Percentiles rank a stretch among this genome's conserved stretches.
Conservation (phyloP, 306 rosid genomes). For the Glycine tomentella region DNA sequence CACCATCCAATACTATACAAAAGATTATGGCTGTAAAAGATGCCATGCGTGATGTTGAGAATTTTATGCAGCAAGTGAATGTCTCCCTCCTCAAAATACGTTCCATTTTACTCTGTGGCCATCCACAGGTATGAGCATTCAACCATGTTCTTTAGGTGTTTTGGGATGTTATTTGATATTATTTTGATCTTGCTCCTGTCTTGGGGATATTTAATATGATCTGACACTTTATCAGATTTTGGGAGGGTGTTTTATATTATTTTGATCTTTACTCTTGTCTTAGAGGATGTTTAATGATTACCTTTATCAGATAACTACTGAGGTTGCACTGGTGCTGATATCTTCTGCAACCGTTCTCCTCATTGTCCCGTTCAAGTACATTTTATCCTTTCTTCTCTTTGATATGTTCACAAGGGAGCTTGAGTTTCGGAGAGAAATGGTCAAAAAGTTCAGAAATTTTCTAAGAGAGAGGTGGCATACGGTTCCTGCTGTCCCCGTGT, state of each 20-base stretch:
- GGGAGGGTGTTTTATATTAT: neutral
- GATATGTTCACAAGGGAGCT: constrained; percentile 94
- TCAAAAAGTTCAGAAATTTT: constrained; percentile 61
- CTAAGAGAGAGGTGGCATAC: constrained; percentile 89
- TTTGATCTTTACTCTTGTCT: constrained; percentile 15
- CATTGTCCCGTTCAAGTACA: constrained; percentile 76
- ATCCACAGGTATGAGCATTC: constrained; percentile 78
- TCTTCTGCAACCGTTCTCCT: constrained; percentile 70
- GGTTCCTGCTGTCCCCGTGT: constrained; percentile 92
- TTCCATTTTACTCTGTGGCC: constrained; percentile 83
- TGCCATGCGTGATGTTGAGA: constrained; percentile 91
- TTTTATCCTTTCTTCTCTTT: constrained; percentile 72
- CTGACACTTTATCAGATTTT: no score
- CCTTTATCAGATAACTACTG: constrained; percentile 77
- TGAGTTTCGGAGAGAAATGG: constrained; percentile 79
- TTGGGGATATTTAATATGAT: neutral
- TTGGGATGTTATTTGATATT: neutral
- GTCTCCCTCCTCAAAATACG: constrained; percentile 84
- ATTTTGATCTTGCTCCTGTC: neutral
- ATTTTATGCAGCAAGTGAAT: constrained; percentile 72
- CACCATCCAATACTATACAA: constrained; percentile 95
- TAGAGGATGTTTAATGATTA: constrained; percentile 35
- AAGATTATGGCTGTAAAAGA: constrained; percentile 94
- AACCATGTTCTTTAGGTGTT: constrained; percentile 13
- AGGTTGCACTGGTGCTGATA: constrained; percentile 78